phyloP scores from a whole-genome alignment of 371 early-diverging fungal species.

The Rhizopus arrhizus region DNA sequence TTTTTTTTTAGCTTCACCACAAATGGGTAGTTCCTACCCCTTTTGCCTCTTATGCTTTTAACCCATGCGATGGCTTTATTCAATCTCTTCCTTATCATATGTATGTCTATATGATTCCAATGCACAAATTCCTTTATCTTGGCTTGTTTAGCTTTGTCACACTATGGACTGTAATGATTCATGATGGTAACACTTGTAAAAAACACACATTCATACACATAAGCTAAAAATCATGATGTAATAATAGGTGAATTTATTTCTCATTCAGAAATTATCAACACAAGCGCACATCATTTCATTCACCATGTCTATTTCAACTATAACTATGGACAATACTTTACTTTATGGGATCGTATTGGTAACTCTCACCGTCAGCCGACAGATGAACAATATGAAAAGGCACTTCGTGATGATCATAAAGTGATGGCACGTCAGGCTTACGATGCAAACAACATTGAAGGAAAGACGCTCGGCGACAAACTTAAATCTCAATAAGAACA shows the following conservation, averaged over 20 bases:
- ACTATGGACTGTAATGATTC: constrained; percentile 95
- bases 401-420: constrained; percentile 62
- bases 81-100: constrained; percentile 94
- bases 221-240: background rate
- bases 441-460: constrained; percentile 67
- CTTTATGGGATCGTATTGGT: constrained; percentile 83
- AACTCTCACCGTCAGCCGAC: constrained; percentile 74
- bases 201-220: background rate
- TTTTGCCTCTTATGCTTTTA: constrained; percentile 94
- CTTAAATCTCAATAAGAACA: background rate
- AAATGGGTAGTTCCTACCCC: constrained; percentile 86
- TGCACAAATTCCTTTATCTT: constrained; percentile 88
- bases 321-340: constrained; percentile 97
- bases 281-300: constrained; percentile 93
- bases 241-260: constrained; percentile 65
- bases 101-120: constrained; percentile 85
- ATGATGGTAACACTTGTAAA: constrained; percentile 73
- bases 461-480: background rate
- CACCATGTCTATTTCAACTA: constrained; percentile 98
- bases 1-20: constrained; percentile 48
- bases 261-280: constrained; percentile 67
- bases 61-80: constrained; percentile 89
- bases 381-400: constrained; percentile 66
- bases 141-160: constrained; percentile 86
- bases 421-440: constrained; percentile 70